These are phyloP conservation scores for Saccharomycopsis babjevae DNA, from an alignment of 805 yeast genomes.

Conservation along the genomic window DNA sequence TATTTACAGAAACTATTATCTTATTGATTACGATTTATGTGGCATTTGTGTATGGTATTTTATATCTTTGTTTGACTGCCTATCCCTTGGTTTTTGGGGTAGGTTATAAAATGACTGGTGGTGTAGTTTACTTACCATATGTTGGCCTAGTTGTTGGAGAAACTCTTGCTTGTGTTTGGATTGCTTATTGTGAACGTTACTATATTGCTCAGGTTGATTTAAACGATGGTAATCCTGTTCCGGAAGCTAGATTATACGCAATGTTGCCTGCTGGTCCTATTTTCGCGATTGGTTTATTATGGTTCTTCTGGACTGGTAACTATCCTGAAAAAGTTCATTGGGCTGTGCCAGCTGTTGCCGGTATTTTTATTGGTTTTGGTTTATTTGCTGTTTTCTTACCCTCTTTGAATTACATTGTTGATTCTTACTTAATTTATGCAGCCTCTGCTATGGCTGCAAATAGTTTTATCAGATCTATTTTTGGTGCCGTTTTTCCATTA, in stretches of 20 bases:
- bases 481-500: slow-evolving; percentile 64
- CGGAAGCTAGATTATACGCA: slow-evolving; percentile 73
- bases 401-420: slow-evolving; percentile 62
- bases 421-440: slow-evolving; percentile 57
- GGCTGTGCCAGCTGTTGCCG: slow-evolving; percentile 69
- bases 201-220: slow-evolving; percentile 37
- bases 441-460: slow-evolving; percentile 75
- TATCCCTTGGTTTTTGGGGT: slow-evolving; percentile 59
- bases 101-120: slow-evolving; percentile 53
- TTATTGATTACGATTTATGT: slow-evolving; percentile 60
- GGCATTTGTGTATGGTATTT: slow-evolving; percentile 71
- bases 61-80: slow-evolving; percentile 65
- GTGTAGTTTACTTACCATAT: slow-evolving; percentile 72
- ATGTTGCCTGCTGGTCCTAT: slow-evolving; percentile 62
- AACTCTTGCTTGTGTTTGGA: slow-evolving; percentile 45
- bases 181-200: slow-evolving; percentile 41
- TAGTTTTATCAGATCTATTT: slow-evolving; percentile 55
- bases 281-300: slow-evolving; percentile 71
- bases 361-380: slow-evolving; percentile 58
- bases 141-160: slow-evolving; percentile 65
- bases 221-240: slow-evolving; percentile 54
- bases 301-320: slow-evolving; percentile 86
- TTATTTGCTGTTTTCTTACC: slow-evolving; percentile 58
- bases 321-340: slow-evolving; percentile 64
- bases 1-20: slow-evolving; percentile 61